A percentile compares a stretch with the other conserved stretches of the same genome.
Conservation (phyloP, 176 grass and related monocot species). For the Aegilops speltoides region DNA sequence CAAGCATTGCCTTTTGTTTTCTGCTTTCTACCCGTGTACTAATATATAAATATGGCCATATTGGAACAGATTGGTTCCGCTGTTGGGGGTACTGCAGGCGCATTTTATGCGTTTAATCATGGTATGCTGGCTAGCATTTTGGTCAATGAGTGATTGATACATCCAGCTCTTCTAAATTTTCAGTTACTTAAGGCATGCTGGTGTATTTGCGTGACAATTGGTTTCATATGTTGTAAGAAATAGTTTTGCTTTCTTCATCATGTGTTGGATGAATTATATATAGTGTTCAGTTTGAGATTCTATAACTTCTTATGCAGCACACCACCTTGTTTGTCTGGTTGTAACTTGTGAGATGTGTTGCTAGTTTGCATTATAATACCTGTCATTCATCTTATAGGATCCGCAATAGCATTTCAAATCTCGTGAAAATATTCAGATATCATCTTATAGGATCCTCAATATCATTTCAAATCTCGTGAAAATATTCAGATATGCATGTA, state of each 20-base stretch:
- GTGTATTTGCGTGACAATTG: background rate
- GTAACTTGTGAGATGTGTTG: background rate
- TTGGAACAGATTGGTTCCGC: slow-evolving; percentile 78
- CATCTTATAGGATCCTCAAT: background rate
- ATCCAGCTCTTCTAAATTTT: background rate
- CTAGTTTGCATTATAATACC: background rate
- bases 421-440: background rate
- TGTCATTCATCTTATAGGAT: background rate
- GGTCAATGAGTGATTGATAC: background rate
- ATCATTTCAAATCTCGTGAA: background rate
- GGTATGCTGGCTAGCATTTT: slow-evolving; percentile 32
- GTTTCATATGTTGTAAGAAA: background rate
- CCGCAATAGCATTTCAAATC: background rate
- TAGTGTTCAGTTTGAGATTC: background rate
- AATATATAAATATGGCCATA: background rate
- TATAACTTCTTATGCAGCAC: background rate
- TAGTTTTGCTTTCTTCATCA: background rate
- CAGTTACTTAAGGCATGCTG: background rate
- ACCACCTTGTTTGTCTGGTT: background rate
- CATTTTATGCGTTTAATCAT: slow-evolving; percentile 95
- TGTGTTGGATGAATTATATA: background rate
- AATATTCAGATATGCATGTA: background rate
- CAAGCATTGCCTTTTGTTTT: background rate
- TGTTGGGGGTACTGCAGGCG: slow-evolving; percentile 78
- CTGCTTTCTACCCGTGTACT: background rate